A percentile compares a stretch with the other conserved stretches of the same genome.
Conservation (phyloP, 345 rosid genomes). For the Cardiospermum halicacabum region DNA sequence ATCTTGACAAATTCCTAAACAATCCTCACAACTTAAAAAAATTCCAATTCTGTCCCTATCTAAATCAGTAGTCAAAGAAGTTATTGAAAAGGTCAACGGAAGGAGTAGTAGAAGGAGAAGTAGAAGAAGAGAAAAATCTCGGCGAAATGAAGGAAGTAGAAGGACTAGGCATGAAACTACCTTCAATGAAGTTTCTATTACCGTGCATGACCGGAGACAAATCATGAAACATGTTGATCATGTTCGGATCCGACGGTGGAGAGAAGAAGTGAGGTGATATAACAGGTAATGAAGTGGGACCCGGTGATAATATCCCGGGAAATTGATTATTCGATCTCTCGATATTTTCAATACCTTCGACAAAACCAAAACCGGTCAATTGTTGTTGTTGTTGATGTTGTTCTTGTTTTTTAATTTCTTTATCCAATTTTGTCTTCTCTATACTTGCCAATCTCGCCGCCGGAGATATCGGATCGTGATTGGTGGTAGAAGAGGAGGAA, state of each 20-base stretch:
- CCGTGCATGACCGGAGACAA: slow-evolving; percentile 45
- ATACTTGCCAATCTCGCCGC: slow-evolving; percentile 69
- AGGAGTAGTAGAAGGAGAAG: slow-evolving; percentile 41
- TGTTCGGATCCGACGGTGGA: slow-evolving; percentile 45
- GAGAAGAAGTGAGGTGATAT: slow-evolving; percentile 67
- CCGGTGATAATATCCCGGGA: slow-evolving; percentile 76
- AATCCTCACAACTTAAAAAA: no score
- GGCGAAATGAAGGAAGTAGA: slow-evolving; percentile 41
- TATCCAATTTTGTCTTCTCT: slow-evolving; percentile 42
- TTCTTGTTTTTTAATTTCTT: slow-evolving; percentile 10
- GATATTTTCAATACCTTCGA: slow-evolving; percentile 5
- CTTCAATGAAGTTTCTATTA: slow-evolving; percentile 44
- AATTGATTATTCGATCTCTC: slow-evolving; percentile 36
- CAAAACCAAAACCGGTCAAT: background rate
- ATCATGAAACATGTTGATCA: slow-evolving; percentile 49
- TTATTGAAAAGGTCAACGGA: slow-evolving; percentile 64
- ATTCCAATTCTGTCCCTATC: no score
- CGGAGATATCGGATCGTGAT: slow-evolving; percentile 44
- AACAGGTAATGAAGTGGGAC: slow-evolving; percentile 55
- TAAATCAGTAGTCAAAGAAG: slow-evolving; percentile 48
- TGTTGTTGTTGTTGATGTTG: no score
- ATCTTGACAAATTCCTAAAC: no score
- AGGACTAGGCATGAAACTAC: slow-evolving; percentile 61
- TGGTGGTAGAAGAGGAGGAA: slow-evolving; percentile 9
- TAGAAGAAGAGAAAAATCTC: no score